Conservation (phyloP, 208 protist genomes). For the Leishmania tarentolae region DNA sequence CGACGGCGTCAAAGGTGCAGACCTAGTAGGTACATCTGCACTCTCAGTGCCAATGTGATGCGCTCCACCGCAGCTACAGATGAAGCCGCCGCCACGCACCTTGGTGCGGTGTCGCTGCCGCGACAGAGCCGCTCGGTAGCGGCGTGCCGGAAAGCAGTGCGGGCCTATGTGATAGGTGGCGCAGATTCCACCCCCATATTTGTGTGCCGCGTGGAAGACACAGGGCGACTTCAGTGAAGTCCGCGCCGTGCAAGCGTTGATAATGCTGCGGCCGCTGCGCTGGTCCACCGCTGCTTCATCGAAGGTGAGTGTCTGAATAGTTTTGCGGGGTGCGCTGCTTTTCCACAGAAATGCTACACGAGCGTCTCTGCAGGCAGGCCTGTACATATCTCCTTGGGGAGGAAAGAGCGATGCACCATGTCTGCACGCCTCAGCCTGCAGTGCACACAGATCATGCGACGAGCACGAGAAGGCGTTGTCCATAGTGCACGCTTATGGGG, state of each 20-base stretch:
- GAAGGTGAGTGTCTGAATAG: constrained; percentile 3
- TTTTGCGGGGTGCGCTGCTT: background rate
- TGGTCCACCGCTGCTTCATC: background rate
- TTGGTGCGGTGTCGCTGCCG: background rate
- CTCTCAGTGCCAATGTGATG: background rate
- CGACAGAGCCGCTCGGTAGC: constrained; percentile 7
- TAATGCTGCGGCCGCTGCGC: background rate
- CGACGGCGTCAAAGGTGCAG: background rate
- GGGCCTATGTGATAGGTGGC: constrained; percentile 3
- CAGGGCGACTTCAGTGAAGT: background rate
- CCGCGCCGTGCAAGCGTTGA: background rate
- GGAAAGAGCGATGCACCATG: background rate
- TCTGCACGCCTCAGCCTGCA: background rate
- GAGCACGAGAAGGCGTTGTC: background rate
- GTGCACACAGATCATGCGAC: background rate
- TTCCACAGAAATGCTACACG: background rate
- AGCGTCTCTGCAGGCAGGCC: background rate
- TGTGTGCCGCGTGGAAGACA: background rate
- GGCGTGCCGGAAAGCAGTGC: constrained; percentile 3
- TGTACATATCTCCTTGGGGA: background rate
- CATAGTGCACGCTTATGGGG: background rate
- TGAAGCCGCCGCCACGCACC: background rate
- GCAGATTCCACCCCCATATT: background rate
- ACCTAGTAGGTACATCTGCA: background rate
- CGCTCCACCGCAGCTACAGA: background rate